These are phyloP conservation scores for Guillardia theta DNA, from an alignment of 78 protist species.

Conservation along the genomic window DNA sequence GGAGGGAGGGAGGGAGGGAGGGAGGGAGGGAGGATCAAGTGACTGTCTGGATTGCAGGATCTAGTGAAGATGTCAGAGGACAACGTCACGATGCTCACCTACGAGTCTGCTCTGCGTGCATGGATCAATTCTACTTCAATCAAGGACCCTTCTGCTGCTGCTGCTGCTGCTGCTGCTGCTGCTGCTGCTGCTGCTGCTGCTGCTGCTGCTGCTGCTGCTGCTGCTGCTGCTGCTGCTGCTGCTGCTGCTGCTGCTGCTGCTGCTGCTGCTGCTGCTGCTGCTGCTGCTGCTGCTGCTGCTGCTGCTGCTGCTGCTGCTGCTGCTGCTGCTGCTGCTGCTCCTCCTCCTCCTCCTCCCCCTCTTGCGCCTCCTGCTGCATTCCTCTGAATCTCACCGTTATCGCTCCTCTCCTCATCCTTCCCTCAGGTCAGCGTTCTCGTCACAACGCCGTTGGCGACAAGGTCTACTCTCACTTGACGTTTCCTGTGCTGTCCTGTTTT, in stretches of 20 bases:
- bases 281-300: not conserved
- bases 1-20: not conserved
- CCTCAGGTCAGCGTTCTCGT: not conserved
- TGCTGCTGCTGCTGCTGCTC: not conserved
- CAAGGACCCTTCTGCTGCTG: not conserved
- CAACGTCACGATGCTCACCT: not conserved
- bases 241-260: not conserved
- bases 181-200: not conserved
- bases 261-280: not conserved
- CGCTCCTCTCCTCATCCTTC: not conserved
- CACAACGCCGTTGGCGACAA: not conserved
- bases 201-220: not conserved
- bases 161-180: not conserved
- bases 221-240: not conserved
- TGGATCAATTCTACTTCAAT: not conserved
- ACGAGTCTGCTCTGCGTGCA: not conserved
- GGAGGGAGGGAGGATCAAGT: not conserved
- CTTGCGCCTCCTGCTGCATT: not conserved
- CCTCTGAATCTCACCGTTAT: not conserved
- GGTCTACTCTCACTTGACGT: too few species aligned
- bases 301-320: not conserved
- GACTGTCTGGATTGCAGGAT: not conserved
- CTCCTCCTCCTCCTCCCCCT: not conserved
- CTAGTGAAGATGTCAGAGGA: not conserved
- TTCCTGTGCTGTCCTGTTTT: too few species aligned